phyloP scores from a whole-genome alignment of 2,329 filamentous ascomycete genomes.

The Aureobasidium mangrovei region DNA sequence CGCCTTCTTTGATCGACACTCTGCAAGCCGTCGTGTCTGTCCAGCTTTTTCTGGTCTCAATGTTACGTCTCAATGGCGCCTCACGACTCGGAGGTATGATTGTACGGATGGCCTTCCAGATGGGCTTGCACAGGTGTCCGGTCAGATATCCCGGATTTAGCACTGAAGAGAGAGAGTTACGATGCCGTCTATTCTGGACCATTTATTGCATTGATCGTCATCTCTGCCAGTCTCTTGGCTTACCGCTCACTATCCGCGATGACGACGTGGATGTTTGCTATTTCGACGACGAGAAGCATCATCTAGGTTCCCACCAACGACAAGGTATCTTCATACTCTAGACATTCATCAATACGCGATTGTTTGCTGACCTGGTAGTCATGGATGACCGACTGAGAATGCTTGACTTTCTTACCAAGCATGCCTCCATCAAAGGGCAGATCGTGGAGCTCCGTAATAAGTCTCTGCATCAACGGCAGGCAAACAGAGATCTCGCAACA shows the following conservation, averaged over 20 bases:
- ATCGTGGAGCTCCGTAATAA: constrained; percentile 48
- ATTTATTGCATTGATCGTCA: constrained; percentile 49
- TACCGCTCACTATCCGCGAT: constrained; percentile 47
- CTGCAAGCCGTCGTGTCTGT: constrained; percentile 46
- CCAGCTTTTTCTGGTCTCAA: constrained; percentile 48
- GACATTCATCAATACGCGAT: constrained; percentile 12
- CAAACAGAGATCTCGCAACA: constrained; percentile 30
- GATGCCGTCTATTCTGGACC: constrained; percentile 49
- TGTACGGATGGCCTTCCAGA: constrained; percentile 47
- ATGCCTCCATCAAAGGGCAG: constrained; percentile 41
- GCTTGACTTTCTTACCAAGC: constrained; percentile 34
- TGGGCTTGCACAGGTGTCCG: constrained; percentile 52
- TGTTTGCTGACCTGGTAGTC: no score
- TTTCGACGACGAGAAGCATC: constrained; percentile 40
- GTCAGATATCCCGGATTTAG: constrained; percentile 44
- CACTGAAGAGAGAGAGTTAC: constrained; percentile 37
- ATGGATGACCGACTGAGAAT: constrained; percentile 10
- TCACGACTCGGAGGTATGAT: constrained; percentile 48
- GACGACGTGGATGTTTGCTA: constrained; percentile 52
- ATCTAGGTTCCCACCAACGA: constrained; percentile 13
- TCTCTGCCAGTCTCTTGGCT: constrained; percentile 47
- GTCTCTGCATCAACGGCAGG: constrained; percentile 37
- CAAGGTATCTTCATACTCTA: constrained; percentile 14
- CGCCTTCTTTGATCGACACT: constrained; percentile 39
- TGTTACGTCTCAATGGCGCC: constrained; percentile 49